Conservation (phyloP, 257 asterid genomes). For the Scutellaria baicalensis region DNA sequence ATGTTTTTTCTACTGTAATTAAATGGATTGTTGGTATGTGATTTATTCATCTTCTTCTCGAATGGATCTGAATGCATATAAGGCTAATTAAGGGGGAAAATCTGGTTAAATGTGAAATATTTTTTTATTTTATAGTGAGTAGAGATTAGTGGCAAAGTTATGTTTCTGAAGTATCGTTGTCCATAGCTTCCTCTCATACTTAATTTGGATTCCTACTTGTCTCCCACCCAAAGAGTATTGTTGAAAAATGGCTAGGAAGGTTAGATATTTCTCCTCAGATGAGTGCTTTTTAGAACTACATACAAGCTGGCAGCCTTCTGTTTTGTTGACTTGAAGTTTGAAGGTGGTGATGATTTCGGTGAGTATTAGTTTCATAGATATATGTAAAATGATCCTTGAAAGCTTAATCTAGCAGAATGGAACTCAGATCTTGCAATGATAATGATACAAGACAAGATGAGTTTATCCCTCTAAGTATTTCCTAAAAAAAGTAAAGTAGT, state of each 20-base stretch:
- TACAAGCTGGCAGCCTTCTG: neutral
- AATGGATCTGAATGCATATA: slow-evolving; percentile 1
- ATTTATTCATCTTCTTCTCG: neutral
- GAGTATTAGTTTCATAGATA: neutral
- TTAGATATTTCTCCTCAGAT: neutral
- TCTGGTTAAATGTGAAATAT: neutral
- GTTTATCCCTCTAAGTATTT: too few species aligned
- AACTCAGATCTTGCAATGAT: neutral
- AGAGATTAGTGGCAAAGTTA: neutral
- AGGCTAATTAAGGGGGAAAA: neutral
- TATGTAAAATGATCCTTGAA: neutral
- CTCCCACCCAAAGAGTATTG: neutral
- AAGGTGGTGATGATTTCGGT: neutral
- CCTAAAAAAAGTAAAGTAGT: too few species aligned
- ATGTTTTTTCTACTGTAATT: neutral
- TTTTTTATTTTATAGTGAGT: neutral
- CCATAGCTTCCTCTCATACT: neutral
- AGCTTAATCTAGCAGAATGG: neutral
- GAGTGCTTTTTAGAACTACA: neutral
- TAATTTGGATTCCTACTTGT: neutral
- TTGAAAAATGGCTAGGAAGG: neutral
- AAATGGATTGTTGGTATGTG: neutral
- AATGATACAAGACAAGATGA: too few species aligned
- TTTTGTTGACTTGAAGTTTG: neutral
- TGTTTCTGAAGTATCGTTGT: neutral